Base-by-base conservation (phyloP, 495 filamentous ascomycete genomes). In the Aspergillus bertholletiae region DNA sequence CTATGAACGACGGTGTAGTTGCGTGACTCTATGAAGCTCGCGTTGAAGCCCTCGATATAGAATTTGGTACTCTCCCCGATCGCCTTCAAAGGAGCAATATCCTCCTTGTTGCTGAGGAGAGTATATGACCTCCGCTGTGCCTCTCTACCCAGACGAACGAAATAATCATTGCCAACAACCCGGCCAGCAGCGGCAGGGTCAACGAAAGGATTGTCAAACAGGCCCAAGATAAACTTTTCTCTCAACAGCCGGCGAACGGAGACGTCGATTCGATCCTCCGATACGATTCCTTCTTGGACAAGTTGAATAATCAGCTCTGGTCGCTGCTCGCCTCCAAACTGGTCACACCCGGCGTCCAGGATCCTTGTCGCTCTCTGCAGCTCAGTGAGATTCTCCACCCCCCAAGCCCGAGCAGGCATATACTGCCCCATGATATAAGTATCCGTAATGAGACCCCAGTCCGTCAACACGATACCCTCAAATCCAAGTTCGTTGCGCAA, bases 271-370 rank as follows among this genome's bases (percentile, higher is more conserved):
- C 59, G 54, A 1, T 21, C 32, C 37, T 58, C 51, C 1, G 46
- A 7, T 1, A 58, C n/a, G 2, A 34, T 2, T 13, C 41, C 51
- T 1, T 43, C 8, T 15, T 28, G n/a, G 1, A 62, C 59, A 1
- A 58, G 41, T 22, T 55, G 21, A 20, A 55, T 54, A 26, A 73
- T 51, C 0, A 75, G 60, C 37, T 74, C 72, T 0, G 70, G 62
- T 0, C 67, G 58, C 3, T 57, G 34, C 26, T 74, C 72, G 35
- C 72, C 70, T 30, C 70, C 69, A 39, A 74, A 62, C 43, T 72
- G 68, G 46, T 74, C 72, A 54, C 66, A 69, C 0, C 68, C 70
- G 1, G 70, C 72, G 2, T 70, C 59, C 9, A 74, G 46, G 32
- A 72, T 55, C 26, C 49, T 58, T 1, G 49, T 30, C 8, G 54